Evolutionary conservation across 1,139 yeast species (phyloP).

Genomic region (Saccharomyces hybrid): DNA sequence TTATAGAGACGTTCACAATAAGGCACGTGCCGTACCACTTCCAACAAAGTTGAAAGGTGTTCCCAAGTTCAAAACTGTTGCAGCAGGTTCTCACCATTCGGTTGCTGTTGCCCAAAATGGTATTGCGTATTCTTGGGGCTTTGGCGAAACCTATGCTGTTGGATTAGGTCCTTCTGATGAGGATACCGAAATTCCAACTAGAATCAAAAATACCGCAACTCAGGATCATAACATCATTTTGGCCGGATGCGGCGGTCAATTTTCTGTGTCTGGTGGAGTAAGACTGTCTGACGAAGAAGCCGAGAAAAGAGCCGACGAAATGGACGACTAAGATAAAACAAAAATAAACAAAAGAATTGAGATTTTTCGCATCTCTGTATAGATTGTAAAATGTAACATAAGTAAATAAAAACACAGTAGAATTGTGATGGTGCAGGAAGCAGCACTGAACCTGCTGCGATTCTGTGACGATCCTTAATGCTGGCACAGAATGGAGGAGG

Average conservation of each 20-base stretch:
- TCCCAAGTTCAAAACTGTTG: slow-evolving; percentile 52
- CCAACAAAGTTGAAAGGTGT: slow-evolving; percentile 62
- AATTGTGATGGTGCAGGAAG: not conserved
- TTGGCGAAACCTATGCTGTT: slow-evolving; percentile 91
- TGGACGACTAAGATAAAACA: slow-evolving; percentile 30
- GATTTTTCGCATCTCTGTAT: not conserved
- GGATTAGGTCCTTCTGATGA: slow-evolving; percentile 92
- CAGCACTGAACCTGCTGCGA: no score
- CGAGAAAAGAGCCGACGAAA: slow-evolving; percentile 51
- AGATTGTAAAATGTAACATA: not conserved
- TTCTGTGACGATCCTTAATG: no score
- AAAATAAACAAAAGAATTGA: not conserved
- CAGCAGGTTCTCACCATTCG: slow-evolving; percentile 89
- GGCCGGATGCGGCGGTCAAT: slow-evolving; percentile 93
- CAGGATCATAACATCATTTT: slow-evolving; percentile 59
- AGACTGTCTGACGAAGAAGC: slow-evolving; percentile 55
- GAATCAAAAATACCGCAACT: slow-evolving; percentile 90
- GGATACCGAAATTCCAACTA: slow-evolving; percentile 78
- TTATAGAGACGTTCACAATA: slow-evolving; percentile 71
- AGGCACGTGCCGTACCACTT: slow-evolving; percentile 74
- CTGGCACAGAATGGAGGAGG: no score
- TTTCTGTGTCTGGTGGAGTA: slow-evolving; percentile 77
- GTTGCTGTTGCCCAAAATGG: slow-evolving; percentile 83
- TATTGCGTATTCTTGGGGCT: slow-evolving; percentile 90
- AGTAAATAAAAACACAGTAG: not conserved